Evolutionary conservation across 352 stramenopile species (phyloP).

Genomic region (Phytophthora megakarya): DNA sequence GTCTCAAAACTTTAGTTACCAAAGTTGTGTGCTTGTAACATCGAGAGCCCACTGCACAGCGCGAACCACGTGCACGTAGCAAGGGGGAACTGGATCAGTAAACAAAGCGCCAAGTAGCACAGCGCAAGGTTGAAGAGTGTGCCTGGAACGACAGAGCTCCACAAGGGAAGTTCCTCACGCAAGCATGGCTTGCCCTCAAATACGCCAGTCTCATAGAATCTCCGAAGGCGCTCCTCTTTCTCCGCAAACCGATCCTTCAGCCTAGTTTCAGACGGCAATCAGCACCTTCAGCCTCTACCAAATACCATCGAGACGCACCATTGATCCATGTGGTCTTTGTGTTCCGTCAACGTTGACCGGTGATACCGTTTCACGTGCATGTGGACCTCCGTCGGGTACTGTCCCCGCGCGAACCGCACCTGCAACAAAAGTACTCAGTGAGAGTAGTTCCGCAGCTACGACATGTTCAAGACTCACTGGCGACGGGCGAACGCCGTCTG

Average conservation of each 20-base stretch:
- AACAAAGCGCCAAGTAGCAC: slow-evolving; percentile 35
- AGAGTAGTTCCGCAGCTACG: not conserved
- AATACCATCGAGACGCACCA: slow-evolving; percentile 39
- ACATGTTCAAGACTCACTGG: slow-evolving; percentile 33
- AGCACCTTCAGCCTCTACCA: not conserved
- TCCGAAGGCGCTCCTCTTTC: slow-evolving; percentile 69
- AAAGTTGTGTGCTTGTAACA: slow-evolving; percentile 58
- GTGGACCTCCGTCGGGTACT: slow-evolving; percentile 75
- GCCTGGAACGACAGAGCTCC: slow-evolving; percentile 34
- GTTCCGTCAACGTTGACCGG: slow-evolving; percentile 42
- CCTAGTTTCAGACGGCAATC: slow-evolving; percentile 22
- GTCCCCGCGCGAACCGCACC: slow-evolving; percentile 64
- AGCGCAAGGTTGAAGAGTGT: slow-evolving; percentile 51
- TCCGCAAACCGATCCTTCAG: slow-evolving; percentile 69
- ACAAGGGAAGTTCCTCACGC: slow-evolving; percentile 39
- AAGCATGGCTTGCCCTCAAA: slow-evolving; percentile 49
- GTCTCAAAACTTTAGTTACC: slow-evolving; percentile 36
- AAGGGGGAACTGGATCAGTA: slow-evolving; percentile 41
- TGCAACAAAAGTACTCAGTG: slow-evolving; percentile 13
- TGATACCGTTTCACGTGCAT: slow-evolving; percentile 72
- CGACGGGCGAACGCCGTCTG: slow-evolving; percentile 67
- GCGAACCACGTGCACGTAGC: slow-evolving; percentile 44
- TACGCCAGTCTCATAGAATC: slow-evolving; percentile 65
- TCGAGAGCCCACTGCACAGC: slow-evolving; percentile 47
- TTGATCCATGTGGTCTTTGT: slow-evolving; percentile 54